Conservation (phyloP, 2,329 filamentous ascomycete genomes). For the Calonectria pauciramosa region DNA sequence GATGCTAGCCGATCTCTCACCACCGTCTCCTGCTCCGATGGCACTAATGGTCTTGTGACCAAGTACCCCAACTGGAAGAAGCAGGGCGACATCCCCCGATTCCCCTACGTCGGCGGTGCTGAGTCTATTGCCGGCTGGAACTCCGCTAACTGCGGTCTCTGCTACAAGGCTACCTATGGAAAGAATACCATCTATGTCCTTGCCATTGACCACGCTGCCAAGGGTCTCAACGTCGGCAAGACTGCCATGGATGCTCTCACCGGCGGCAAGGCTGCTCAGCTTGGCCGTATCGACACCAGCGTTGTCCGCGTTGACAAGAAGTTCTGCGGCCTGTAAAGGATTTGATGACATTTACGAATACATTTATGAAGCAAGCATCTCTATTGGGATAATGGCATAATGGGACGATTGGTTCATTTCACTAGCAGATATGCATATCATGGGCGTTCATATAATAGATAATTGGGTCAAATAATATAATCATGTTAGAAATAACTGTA, state of each 20-base stretch:
- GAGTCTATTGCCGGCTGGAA: conserved; percentile 68
- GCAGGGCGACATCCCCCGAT: conserved; percentile 66
- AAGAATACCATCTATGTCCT: conserved; percentile 66
- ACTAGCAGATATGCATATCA: neutral
- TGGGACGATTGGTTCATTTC: neutral
- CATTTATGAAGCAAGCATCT: too few species aligned
- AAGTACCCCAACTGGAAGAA: conserved; percentile 68
- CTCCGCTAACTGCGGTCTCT: conserved; percentile 69
- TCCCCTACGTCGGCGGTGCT: conserved; percentile 70
- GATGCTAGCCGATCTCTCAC: conserved; percentile 67
- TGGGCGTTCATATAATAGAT: neutral
- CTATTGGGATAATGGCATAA: too few species aligned
- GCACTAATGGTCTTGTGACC: conserved; percentile 74
- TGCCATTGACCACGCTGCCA: conserved; percentile 65
- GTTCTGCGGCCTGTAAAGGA: conserved; percentile 56
- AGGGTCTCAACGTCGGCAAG: conserved; percentile 69
- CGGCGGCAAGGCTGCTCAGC: conserved; percentile 59
- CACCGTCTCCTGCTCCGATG: conserved; percentile 76
- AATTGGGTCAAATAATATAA: too few species aligned
- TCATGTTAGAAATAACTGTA: too few species aligned
- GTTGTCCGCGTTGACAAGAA: conserved; percentile 56
- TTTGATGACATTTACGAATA: neutral
- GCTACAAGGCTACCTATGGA: conserved; percentile 68
- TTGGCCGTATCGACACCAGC: conserved; percentile 67
- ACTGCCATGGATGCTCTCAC: conserved; percentile 70